These are phyloP conservation scores for Mucor mucedo DNA, from an alignment of 371 early-diverging fungal species.

Conservation along the genomic window DNA sequence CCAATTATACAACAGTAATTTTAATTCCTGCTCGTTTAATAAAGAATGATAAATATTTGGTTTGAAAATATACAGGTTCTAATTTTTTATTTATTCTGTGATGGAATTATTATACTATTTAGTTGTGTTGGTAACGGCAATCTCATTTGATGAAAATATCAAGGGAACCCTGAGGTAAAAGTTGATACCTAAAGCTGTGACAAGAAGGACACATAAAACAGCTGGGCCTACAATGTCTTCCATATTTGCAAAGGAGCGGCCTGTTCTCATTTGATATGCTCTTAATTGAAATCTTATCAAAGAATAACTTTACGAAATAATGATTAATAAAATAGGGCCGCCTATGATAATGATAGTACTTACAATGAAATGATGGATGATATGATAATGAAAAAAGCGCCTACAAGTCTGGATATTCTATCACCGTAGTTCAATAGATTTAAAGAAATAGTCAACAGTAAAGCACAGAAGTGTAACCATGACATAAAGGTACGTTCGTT, in stretches of 20 bases:
- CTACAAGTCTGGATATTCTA: slow-evolving; percentile 41
- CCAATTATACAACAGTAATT: too few relatives aligned
- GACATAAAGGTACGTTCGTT: slow-evolving; percentile 93
- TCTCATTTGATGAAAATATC: slow-evolving; percentile 1
- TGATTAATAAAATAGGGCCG: neutral
- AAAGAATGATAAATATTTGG: too few relatives aligned
- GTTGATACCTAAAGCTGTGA: slow-evolving; percentile 51
- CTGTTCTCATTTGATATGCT: slow-evolving; percentile 44
- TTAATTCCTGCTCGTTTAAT: too few relatives aligned
- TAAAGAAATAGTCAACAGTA: slow-evolving; percentile 72
- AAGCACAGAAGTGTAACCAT: slow-evolving; percentile 83
- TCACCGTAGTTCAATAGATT: slow-evolving; percentile 78
- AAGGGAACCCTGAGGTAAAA: slow-evolving; percentile 43
- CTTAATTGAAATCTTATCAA: slow-evolving; percentile 42
- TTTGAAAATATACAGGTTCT: too few relatives aligned
- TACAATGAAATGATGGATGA: slow-evolving; percentile 37
- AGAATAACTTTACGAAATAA: slow-evolving; percentile 33
- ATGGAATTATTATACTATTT: too few relatives aligned
- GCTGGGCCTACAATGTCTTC: slow-evolving; percentile 69
- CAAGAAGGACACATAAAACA: slow-evolving; percentile 78
- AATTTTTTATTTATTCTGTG: too few relatives aligned
- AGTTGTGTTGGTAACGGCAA: neutral
- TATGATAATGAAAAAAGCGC: slow-evolving; percentile 44
- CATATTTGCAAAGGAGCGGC: slow-evolving; percentile 27
- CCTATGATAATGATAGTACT: slow-evolving; percentile 3